These are phyloP conservation scores for Penicillium desertorum DNA, from an alignment of 495 filamentous ascomycete genomes.

Conservation along the genomic window DNA sequence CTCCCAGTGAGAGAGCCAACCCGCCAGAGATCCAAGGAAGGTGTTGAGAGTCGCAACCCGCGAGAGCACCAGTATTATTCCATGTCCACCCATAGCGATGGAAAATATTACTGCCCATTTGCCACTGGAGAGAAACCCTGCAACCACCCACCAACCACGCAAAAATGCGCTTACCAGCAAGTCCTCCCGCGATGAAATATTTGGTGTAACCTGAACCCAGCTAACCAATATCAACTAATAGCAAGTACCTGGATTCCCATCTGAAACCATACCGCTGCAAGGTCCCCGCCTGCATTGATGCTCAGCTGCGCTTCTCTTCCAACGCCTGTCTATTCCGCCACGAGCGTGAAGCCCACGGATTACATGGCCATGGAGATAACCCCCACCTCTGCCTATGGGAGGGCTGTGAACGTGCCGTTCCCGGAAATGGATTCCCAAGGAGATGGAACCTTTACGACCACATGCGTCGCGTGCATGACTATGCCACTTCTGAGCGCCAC, in stretches of 20 bases:
- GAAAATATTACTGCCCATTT: constrained; percentile 88
- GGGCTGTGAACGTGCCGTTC: constrained; percentile 76
- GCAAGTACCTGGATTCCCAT: constrained; percentile 94
- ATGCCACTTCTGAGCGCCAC: constrained; percentile 52
- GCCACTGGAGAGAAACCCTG: constrained; percentile 67
- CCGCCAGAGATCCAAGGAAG: constrained; percentile 50
- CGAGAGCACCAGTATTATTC: constrained; percentile 79
- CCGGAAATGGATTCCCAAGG: constrained; percentile 84
- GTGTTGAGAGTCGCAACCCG: constrained; percentile 57
- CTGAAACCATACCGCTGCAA: constrained; percentile 93
- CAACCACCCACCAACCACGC: constrained; percentile 81
- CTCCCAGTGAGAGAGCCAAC: constrained; percentile 40
- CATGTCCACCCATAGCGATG: constrained; percentile 65
- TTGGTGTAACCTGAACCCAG: constrained; percentile 10
- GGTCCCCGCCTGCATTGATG: constrained; percentile 70
- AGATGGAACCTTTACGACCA: constrained; percentile 94
- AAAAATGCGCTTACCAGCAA: constrained; percentile 98
- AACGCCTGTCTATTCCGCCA: constrained; percentile 94
- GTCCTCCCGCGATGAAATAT: constrained; percentile 28
- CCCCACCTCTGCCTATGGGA: constrained; percentile 81
- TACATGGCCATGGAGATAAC: constrained; percentile 91
- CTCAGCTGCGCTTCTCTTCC: constrained; percentile 74
- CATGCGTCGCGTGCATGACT: constrained; percentile 90
- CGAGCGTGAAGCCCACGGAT: constrained; percentile 89
- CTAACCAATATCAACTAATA: constrained; percentile 46